Base-by-base conservation (phyloP, 1,284 basidiomycete species). In the Tilletia indica region DNA sequence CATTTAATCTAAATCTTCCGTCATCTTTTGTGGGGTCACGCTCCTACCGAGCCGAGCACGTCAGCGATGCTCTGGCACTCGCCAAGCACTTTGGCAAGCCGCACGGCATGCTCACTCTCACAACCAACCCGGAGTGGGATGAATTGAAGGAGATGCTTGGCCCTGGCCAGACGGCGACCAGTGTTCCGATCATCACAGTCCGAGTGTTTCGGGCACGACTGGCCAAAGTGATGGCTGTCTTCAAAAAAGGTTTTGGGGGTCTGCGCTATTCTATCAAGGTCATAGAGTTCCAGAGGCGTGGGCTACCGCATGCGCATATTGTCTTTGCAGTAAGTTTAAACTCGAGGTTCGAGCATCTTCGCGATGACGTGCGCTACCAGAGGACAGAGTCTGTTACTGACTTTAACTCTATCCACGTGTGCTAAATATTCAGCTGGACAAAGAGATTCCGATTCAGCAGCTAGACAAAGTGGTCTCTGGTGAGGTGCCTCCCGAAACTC, bases 281-380 rank as follows among this genome's bases (percentile, higher is more conserved):
- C 58, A 61, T 61, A 11, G 58, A 61, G 58, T 61, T 61, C 21
- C 58, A 61, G 34, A 61, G 36, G 58, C 58, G 58, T 31, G 58
- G 58, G 25, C 21, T 61, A 5, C 58, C 58, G 6, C 58, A 61
- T 25, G 58, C 58, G 5, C 58, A 61, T 31, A 61, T 61, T 31
- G 34, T 61, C 14, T 61, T 61, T 45, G 16, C 19, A n/a, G 51
- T 54, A 19, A 54, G 51, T 54, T 4, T 19, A n/a, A 54, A 5
- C 12, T 45, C 42, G n/a, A n/a, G n/a, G n/a, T n/a, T n/a, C n/a
- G n/a, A n/a, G n/a, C n/a, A n/a, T n/a, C n/a, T n/a, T n/a, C n/a
- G n/a, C n/a, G n/a, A n/a, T n/a, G n/a, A n/a, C n/a, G n/a, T n/a
- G 47, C 25, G 5, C 19, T 54, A 4, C 19, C 51, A 6, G 5